These are phyloP conservation scores for Phyllosticta citrichinensis DNA, from an alignment of 2,329 filamentous ascomycete species.

Conservation along the genomic window DNA sequence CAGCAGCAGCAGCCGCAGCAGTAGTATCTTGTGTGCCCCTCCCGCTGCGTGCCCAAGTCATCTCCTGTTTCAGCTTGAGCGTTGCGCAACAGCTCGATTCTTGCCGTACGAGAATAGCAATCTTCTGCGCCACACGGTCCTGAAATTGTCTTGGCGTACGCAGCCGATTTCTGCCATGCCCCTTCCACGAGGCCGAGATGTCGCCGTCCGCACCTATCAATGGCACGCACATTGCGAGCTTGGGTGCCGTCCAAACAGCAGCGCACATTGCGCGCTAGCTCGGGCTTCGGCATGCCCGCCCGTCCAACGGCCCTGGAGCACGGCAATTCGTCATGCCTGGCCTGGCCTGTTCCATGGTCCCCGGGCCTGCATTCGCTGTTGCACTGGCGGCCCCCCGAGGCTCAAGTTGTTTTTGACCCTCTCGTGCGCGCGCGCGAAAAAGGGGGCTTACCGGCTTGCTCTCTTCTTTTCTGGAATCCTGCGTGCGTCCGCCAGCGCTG, in stretches of 20 bases:
- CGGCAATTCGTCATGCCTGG: background rate
- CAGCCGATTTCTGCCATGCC: background rate
- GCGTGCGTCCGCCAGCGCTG: background rate
- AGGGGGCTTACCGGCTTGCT: background rate
- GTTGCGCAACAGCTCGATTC: slow-evolving; percentile 4
- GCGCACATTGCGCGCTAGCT: background rate
- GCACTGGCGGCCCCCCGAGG: background rate
- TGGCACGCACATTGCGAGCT: background rate
- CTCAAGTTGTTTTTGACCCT: background rate
- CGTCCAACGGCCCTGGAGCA: background rate
- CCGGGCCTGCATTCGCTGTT: background rate
- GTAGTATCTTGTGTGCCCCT: background rate
- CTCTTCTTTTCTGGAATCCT: background rate
- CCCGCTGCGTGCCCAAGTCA: background rate
- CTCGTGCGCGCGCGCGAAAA: background rate
- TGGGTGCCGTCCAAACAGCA: background rate
- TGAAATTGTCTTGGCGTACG: background rate
- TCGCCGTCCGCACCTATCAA: background rate
- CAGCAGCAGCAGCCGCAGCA: background rate
- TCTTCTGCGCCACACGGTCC: background rate
- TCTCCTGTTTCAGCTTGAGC: slow-evolving; percentile 10
- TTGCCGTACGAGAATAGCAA: background rate
- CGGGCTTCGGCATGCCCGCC: background rate
- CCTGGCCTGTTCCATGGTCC: background rate
- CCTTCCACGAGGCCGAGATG: background rate